Conservation (phyloP, 2,329 filamentous ascomycete genomes). For the Elsinoe ampelina region DNA sequence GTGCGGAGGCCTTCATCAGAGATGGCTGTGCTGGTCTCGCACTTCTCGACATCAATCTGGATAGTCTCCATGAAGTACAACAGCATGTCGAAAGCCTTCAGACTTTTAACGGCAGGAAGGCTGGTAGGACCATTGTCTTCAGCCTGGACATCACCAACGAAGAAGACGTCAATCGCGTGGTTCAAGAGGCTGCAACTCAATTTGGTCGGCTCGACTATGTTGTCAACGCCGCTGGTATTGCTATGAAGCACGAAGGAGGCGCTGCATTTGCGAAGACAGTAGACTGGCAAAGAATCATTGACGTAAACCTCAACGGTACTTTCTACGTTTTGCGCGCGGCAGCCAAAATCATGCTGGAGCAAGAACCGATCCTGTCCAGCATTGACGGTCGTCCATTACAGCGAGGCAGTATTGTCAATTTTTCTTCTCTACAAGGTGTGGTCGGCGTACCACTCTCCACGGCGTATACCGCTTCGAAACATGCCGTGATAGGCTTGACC, state of each 20-base stretch:
- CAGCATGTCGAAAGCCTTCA: conserved; percentile 15
- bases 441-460: too few relatives aligned
- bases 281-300: conserved; percentile 34
- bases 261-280: too few relatives aligned
- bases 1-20: conserved; percentile 30
- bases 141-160: conserved; percentile 28
- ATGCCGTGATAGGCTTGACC: too few relatives aligned
- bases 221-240: too few relatives aligned
- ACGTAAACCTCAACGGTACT: conserved; percentile 36
- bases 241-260: too few relatives aligned
- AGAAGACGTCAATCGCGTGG: conserved; percentile 23
- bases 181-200: too few relatives aligned
- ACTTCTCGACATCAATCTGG: conserved; percentile 27
- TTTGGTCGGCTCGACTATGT: too few relatives aligned
- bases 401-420: too few relatives aligned
- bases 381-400: conserved; percentile 29
- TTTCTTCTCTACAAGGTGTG: too few relatives aligned
- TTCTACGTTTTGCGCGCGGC: conserved; percentile 35
- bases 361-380: conserved; percentile 31
- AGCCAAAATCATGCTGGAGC: conserved; percentile 36
- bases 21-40: conserved; percentile 33
- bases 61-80: conserved; percentile 17
- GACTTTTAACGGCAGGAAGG: background rate
- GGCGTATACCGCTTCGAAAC: too few relatives aligned
- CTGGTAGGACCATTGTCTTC: background rate